Conservation (phyloP, 352 stramenopile genomes). For the Saprolegnia diclina region DNA sequence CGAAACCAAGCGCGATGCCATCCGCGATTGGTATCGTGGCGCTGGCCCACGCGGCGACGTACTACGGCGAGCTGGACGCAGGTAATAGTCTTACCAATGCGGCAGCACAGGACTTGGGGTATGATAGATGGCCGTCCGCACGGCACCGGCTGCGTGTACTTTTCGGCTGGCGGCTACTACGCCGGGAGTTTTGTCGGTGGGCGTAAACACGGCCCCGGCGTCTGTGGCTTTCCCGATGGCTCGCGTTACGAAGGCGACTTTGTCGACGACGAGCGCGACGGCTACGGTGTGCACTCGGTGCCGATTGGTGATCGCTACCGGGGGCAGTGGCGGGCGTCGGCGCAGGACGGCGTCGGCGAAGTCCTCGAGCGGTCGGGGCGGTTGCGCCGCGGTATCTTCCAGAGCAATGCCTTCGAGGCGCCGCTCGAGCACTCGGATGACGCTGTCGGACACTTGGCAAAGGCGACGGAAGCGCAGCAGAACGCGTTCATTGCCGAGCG, state of each 20-base stretch:
- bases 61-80: slow-evolving; percentile 21
- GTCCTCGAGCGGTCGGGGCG: not conserved
- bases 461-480: slow-evolving; percentile 5
- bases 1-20: not conserved
- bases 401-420: not conserved
- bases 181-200: slow-evolving; percentile 47
- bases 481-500: slow-evolving; percentile 14
- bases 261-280: slow-evolving; percentile 37
- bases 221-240: slow-evolving; percentile 42
- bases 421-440: not conserved
- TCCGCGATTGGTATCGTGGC: slow-evolving; percentile 6
- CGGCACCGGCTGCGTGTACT: slow-evolving; percentile 46
- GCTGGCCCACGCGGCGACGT: not conserved
- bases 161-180: slow-evolving; percentile 67
- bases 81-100: not conserved
- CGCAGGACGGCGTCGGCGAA: slow-evolving; percentile 18
- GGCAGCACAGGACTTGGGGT: not conserved
- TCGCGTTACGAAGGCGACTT: slow-evolving; percentile 67
- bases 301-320: slow-evolving; percentile 20
- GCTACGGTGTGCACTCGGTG: slow-evolving; percentile 31
- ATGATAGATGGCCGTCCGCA: slow-evolving; percentile 35
- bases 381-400: slow-evolving; percentile 7
- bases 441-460: not conserved
- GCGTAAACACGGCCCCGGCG: slow-evolving; percentile 57
- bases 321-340: slow-evolving; percentile 9